Conservation (phyloP, 352 stramenopile genomes). For the Globisporangium mamillatum region DNA sequence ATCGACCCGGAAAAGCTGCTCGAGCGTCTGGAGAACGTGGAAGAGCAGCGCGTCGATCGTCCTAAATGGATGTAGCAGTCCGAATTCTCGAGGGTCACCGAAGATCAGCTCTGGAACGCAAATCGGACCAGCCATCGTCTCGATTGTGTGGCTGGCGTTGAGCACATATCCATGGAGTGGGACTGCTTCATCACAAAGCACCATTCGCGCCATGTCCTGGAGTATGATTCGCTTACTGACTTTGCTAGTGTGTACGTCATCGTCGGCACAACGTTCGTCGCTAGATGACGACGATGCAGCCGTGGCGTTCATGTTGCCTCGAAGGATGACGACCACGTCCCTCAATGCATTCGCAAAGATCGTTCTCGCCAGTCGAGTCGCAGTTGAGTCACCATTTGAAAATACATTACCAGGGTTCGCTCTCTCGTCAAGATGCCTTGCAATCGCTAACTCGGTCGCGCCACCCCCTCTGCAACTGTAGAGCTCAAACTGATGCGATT, state of each 20-base stretch:
- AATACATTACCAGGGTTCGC: neutral
- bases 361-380: conserved; percentile 14
- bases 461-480: conserved; percentile 45
- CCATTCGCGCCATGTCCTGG: conserved; percentile 19
- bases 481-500: neutral
- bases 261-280: neutral
- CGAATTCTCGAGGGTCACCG: conserved; percentile 29
- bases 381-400: neutral
- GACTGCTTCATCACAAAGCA: neutral
- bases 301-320: conserved; percentile 23
- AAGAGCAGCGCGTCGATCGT: conserved; percentile 50
- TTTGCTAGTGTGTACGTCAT: neutral
- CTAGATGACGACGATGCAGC: neutral
- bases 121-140: conserved; percentile 32
- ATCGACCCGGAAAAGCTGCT: conserved; percentile 63
- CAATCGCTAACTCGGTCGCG: conserved; percentile 42
- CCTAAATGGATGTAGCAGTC: conserved; percentile 53
- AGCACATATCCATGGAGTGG: conserved; percentile 23
- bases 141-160: conserved; percentile 26
- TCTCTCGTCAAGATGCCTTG: conserved; percentile 16
- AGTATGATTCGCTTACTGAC: conserved; percentile 27
- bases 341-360: conserved; percentile 30
- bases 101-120: conserved; percentile 33
- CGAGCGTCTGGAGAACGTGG: conserved; percentile 43
- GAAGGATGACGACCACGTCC: conserved; percentile 31